phyloP scores from a whole-genome alignment of 352 stramenopile genomes.

The Pythium coloratum region DNA sequence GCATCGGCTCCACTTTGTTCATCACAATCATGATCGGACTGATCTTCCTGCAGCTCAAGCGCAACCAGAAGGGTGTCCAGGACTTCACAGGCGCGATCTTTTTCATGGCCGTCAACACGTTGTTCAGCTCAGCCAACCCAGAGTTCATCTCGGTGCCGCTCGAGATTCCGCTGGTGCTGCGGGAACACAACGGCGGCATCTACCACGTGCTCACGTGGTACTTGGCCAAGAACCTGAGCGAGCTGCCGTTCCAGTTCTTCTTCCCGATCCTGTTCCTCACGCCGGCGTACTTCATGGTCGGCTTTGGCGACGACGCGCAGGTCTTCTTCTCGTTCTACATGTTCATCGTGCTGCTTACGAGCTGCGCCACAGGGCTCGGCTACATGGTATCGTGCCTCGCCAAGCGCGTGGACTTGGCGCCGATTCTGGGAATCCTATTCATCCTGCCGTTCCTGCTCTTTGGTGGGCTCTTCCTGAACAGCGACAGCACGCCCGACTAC shows the following conservation, averaged over 20 bases:
- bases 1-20: slow-evolving; percentile 34
- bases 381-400: slow-evolving; percentile 45
- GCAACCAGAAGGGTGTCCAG: slow-evolving; percentile 51
- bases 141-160: slow-evolving; percentile 36
- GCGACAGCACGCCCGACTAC: slow-evolving; percentile 36
- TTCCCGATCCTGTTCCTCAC: slow-evolving; percentile 33
- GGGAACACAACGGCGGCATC: slow-evolving; percentile 35
- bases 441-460: slow-evolving; percentile 41
- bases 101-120: slow-evolving; percentile 28
- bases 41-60: slow-evolving; percentile 38
- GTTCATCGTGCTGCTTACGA: slow-evolving; percentile 34
- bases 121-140: slow-evolving; percentile 33
- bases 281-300: slow-evolving; percentile 39
- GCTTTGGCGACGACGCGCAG: slow-evolving; percentile 31
- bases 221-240: slow-evolving; percentile 36
- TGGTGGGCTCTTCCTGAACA: slow-evolving; percentile 43
- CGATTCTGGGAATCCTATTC: slow-evolving; percentile 37
- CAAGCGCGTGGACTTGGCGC: slow-evolving; percentile 31
- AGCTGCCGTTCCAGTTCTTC: slow-evolving; percentile 34
- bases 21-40: slow-evolving; percentile 40
- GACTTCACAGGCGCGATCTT: slow-evolving; percentile 56
- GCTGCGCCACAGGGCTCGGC: slow-evolving; percentile 28
- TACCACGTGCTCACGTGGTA: slow-evolving; percentile 37
- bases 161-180: slow-evolving; percentile 34
- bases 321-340: slow-evolving; percentile 41